These are phyloP conservation scores for Jatropha podagrica DNA, from an alignment of 441 rosid species.

Conservation along the genomic window DNA sequence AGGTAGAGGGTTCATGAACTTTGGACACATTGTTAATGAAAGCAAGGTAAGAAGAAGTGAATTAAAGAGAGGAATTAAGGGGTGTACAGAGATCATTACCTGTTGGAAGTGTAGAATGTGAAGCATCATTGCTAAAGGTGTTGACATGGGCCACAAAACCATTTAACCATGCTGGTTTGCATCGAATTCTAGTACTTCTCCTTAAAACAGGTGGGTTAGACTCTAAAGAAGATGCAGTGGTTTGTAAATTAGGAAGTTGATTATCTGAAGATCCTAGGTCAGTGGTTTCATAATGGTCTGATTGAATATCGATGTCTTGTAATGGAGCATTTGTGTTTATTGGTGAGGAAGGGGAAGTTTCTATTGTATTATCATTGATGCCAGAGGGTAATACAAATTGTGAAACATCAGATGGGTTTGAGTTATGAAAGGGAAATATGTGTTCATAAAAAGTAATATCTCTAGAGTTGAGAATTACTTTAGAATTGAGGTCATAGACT, in stretches of 20 bases:
- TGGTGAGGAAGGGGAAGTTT: neutral
- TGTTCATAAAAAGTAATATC: neutral
- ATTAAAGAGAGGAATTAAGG: neutral
- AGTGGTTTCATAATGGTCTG: too few relatives aligned
- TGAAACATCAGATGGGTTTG: too few relatives aligned
- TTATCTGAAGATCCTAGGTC: too few relatives aligned
- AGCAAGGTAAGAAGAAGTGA: neutral
- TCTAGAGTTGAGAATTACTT: neutral
- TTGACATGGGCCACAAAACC: neutral
- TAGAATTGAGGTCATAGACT: neutral
- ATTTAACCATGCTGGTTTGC: neutral
- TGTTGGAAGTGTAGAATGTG: neutral
- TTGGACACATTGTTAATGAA: neutral
- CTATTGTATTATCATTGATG: neutral
- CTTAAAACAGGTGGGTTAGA: neutral
- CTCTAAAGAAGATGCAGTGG: neutral
- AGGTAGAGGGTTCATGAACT: too few relatives aligned
- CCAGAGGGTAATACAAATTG: neutral
- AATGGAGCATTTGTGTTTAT: too few relatives aligned
- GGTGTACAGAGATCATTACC: neutral
- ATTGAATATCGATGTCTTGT: too few relatives aligned
- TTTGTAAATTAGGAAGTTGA: too few relatives aligned
- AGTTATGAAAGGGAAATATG: neutral
- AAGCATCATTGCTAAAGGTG: neutral
- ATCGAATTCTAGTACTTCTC: neutral